Evolutionary conservation across 2,329 filamentous ascomycete species (phyloP), one percentile per base, ranked within the genome.

Genomic region (Aspergillus hortae): DNA sequence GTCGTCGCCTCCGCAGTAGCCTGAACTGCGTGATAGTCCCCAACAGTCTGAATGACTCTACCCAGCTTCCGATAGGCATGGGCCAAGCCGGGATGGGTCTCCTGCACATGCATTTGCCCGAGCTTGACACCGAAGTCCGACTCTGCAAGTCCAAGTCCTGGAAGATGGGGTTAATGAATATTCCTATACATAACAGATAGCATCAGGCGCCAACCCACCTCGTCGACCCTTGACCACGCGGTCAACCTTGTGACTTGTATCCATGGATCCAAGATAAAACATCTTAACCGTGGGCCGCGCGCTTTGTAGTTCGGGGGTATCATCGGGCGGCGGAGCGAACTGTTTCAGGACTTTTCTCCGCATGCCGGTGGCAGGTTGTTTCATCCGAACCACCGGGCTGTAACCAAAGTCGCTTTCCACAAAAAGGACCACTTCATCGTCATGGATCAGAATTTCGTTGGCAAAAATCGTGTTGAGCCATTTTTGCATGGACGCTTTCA

Each of bases 351-450:
- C 88, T 77, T 96, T 96, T 67, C 94, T 84, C 57, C 94, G 85
- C 61, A 99, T 90, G 41, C 94, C 94, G 1, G 94, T 99, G 7
- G 94, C 94, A 19, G 94, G 94, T 72, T 99, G 94, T 78, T 95
- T 96, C 80, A 91, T 90, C 71, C 92, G 87, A 44, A 96, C 87
- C 66, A 97, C 88, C 1, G 94, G 94, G 65, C 91, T 96, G 73
- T 99, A 99, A 38, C 94, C 94, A 70, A 96, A 97, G 70, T 99
- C 94, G 67, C 90, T 96, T 74, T 99, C 94, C n/a, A 99, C 91
- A 64, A 99, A 99, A 54, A 97, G 86, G 4, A 96, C 85, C 85
- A 97, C 92, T 74, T 99, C 94, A 56, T 97, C 92, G 68, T 99
- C 94, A 56, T 88, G 85, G 79, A 96, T 95, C 6, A 99, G 82